Evolutionary conservation across 2,329 filamentous ascomycete genomes (phyloP), one percentile per base, ranked within the genome.

Genomic region (Iodosphaeria phyllophila): DNA sequence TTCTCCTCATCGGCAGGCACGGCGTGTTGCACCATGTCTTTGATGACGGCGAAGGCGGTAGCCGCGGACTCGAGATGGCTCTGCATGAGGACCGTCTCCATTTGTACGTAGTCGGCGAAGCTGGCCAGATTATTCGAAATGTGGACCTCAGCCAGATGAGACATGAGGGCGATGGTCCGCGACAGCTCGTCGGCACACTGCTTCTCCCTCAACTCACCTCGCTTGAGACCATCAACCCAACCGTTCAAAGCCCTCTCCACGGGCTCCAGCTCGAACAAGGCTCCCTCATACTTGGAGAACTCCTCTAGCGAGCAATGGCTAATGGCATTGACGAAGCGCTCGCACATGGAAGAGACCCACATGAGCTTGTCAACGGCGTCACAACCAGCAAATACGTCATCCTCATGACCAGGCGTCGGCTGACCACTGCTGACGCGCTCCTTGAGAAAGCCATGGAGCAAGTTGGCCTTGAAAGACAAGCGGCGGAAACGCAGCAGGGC

Each of bases 401-500:
- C 79, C 35, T 83, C 70, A 30, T 75, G 64, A 11, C 73, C 67
- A 20, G 66, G 56, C n/a, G 71, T 60, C 6, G 64, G 53, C 38
- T 74, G 69, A 23, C 74, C 69, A n/a, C n/a, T n/a, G 27, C 68
- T 69, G 37, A 86, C 58, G 24, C 74, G 68, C 39, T 92, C 83
- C 35, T 75, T 77, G 40, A 92, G 64, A 35, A 89, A 82, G 18
- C 61, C 66, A 34, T 74, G 72, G 30, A 92, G 60, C 24, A 93
- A 56, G 25, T 68, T 70, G 1, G 84, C 76, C 55, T 95, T 98
- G 60, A 91, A 92, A 1, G 69, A 70, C 23, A 95, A 64, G 22
- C 86, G 66, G 45, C 79, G 84, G 58, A 93, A 92, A 6, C 83
- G 67, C 28, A 98, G 62, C 25, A 93, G 62, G 5, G 86, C 80